Percentiles rank a stretch among this genome's conserved stretches.
phyloP scores from a whole-genome alignment of 2,329 filamentous ascomycete species.

The Cladosporium austrohemisphaericum region DNA sequence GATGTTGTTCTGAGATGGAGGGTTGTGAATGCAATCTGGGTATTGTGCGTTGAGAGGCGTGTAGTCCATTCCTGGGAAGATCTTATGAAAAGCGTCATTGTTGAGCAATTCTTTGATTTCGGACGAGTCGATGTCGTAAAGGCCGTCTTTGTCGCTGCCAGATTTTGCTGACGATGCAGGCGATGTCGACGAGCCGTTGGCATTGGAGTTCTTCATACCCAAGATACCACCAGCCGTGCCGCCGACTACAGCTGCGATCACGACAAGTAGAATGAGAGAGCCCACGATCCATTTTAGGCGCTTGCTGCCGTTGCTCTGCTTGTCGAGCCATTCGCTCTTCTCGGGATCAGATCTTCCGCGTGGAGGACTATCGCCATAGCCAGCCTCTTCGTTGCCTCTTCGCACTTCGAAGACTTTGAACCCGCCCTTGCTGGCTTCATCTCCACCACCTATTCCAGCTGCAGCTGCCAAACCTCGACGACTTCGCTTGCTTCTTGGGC shows the following conservation, averaged over 20 bases:
- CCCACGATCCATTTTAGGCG: slow-evolving; percentile 67
- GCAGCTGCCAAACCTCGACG: slow-evolving; percentile 21
- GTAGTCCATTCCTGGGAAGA: slow-evolving; percentile 94
- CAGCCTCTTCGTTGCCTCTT: slow-evolving; percentile 40
- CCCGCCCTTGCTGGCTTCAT: slow-evolving; percentile 9
- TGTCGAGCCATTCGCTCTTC: slow-evolving; percentile 63
- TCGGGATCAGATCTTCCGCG: slow-evolving; percentile 44
- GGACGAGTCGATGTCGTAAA: slow-evolving; percentile 63
- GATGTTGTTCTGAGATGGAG: slow-evolving; percentile 88
- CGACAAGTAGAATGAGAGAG: slow-evolving; percentile 58
- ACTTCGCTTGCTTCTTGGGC: slow-evolving; percentile 11
- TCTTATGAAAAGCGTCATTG: slow-evolving; percentile 79
- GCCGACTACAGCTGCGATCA: slow-evolving; percentile 68
- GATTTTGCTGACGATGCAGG: slow-evolving; percentile 20
- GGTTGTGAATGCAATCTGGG: slow-evolving; percentile 71
- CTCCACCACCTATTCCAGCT: slow-evolving; percentile 48
- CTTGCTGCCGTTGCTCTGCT: slow-evolving; percentile 59
- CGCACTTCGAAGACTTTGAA: slow-evolving; percentile 40
- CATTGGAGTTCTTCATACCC: slow-evolving; percentile 43
- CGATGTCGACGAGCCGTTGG: slow-evolving; percentile 20
- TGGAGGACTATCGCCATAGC: slow-evolving; percentile 41
- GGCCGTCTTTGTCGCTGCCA: slow-evolving; percentile 52
- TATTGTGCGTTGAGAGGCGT: slow-evolving; percentile 90
- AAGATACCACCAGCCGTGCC: slow-evolving; percentile 72
- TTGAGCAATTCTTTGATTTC: slow-evolving; percentile 80